Percentiles rank a stretch among this genome's conserved stretches.
These are phyloP conservation scores for Hericium coralloides DNA, from an alignment of 768 basidiomycete genomes.

Conservation along the genomic window DNA sequence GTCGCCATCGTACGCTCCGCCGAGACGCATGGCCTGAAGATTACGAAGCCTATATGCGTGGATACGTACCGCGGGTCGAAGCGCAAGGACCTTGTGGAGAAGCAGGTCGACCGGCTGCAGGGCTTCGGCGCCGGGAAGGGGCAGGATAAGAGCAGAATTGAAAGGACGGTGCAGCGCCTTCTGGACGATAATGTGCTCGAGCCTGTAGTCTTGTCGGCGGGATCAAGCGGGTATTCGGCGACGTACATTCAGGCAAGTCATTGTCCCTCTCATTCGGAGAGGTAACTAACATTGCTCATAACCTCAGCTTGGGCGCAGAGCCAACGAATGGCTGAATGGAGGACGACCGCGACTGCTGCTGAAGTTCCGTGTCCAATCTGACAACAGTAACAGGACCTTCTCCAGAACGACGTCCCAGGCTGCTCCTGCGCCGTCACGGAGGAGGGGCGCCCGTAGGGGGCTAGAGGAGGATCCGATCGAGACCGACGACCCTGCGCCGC, in stretches of 20 bases:
- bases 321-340: constrained; percentile 2
- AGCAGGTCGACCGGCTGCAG: not conserved
- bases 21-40: not conserved
- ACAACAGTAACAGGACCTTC: not conserved
- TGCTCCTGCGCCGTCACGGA: not conserved
- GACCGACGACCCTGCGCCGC: constrained; percentile 4
- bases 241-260: constrained; percentile 2
- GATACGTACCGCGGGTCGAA: constrained; percentile 10
- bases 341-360: not conserved
- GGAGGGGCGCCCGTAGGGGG: not conserved
- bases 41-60: constrained; percentile 4
- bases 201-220: not conserved
- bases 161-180: not conserved
- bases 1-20: constrained; percentile 24
- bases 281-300: not conserved
- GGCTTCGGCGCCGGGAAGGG: constrained; percentile 4
- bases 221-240: not conserved
- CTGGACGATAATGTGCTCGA: constrained; percentile 4
- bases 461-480: not conserved
- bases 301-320: constrained; percentile 5
- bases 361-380: constrained; percentile 4
- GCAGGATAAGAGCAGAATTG: not conserved
- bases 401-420: not conserved
- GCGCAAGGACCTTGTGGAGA: constrained; percentile 1
- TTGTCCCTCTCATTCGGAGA: not conserved